Evolutionary conservation across 139 green algal species (phyloP).

Genomic region (Marvania coccoides): DNA sequence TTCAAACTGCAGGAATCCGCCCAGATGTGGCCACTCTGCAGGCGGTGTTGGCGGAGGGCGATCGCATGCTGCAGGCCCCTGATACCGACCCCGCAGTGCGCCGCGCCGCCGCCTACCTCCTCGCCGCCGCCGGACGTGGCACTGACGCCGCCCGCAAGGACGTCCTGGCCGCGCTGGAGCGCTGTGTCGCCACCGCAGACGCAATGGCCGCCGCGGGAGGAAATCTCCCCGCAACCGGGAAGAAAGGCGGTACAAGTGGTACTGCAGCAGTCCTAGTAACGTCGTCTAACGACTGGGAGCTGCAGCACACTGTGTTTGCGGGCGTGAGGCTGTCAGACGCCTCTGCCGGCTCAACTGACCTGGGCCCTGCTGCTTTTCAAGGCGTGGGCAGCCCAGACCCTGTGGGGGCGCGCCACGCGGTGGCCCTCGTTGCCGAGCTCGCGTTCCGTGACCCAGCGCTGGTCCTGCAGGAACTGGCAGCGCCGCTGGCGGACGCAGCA

Average conservation of each 20-base stretch:
- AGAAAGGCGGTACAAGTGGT: no score
- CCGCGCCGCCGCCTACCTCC: slow-evolving; percentile 5
- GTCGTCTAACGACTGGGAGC: slow-evolving; percentile 16
- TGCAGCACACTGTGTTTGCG: slow-evolving; percentile 30
- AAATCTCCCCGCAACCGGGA: not conserved
- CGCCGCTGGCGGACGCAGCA: slow-evolving; percentile 5
- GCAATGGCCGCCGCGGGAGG: not conserved
- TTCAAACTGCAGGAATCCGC: slow-evolving; percentile 9
- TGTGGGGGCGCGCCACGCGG: slow-evolving; percentile 56
- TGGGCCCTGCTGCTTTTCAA: slow-evolving; percentile 13
- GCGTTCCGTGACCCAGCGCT: slow-evolving; percentile 15
- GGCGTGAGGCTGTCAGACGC: slow-evolving; percentile 2
- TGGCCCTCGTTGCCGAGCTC: slow-evolving; percentile 50
- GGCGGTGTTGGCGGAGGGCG: slow-evolving; percentile 7
- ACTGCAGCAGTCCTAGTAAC: no score
- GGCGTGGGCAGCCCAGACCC: slow-evolving; percentile 49
- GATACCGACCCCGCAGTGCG: slow-evolving; percentile 4
- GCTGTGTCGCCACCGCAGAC: slow-evolving; percentile 16
- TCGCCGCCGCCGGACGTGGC: slow-evolving; percentile 6
- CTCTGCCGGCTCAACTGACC: not conserved
- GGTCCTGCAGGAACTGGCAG: slow-evolving; percentile 20
- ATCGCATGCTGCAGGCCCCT: slow-evolving; percentile 4
- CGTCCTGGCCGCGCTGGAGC: slow-evolving; percentile 4
- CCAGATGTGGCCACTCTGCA: slow-evolving; percentile 12
- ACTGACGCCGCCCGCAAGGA: slow-evolving; percentile 6